Conservation (phyloP, 2,329 filamentous ascomycete species). For the Calonectria pseudoreteaudii region DNA sequence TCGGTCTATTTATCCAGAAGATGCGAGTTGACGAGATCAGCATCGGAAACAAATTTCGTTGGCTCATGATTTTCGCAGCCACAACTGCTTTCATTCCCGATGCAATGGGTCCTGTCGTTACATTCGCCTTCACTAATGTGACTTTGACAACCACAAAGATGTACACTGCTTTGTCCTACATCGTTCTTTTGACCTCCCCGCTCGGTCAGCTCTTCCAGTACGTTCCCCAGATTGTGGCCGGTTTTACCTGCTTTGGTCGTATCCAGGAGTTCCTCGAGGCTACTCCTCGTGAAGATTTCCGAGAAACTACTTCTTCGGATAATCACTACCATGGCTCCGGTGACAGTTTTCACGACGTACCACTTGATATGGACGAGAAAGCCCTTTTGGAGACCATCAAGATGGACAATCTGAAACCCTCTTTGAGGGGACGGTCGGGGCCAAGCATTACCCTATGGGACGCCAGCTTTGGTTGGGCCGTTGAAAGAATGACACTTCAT, state of each 20-base stretch:
- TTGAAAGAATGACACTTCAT: conserved; percentile 8
- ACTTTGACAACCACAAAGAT: conserved; percentile 38
- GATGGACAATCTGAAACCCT: background rate
- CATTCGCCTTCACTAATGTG: conserved; percentile 39
- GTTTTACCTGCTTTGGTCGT: conserved; percentile 46
- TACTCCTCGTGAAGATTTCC: conserved; percentile 31
- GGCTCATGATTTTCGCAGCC: conserved; percentile 26
- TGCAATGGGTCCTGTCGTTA: conserved; percentile 46
- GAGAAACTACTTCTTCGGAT: background rate
- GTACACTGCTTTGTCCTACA: conserved; percentile 46
- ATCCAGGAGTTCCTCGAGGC: conserved; percentile 50
- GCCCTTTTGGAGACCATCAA: background rate
- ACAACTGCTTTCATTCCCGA: conserved; percentile 47
- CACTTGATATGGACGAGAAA: background rate
- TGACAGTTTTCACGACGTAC: background rate
- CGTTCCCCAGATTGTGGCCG: conserved; percentile 44
- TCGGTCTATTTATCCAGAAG: conserved; percentile 37
- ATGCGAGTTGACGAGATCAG: conserved; percentile 41
- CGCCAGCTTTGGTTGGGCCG: conserved; percentile 22
- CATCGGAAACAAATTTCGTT: conserved; percentile 34
- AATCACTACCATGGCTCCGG: background rate
- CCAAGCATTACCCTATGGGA: background rate
- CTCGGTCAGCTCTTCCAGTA: conserved; percentile 44
- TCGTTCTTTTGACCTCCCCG: conserved; percentile 47
- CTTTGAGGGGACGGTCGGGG: background rate